These are phyloP conservation scores for Alternaria sp. DNA, from an alignment of 2,329 filamentous ascomycete species.

Conservation along the genomic window DNA sequence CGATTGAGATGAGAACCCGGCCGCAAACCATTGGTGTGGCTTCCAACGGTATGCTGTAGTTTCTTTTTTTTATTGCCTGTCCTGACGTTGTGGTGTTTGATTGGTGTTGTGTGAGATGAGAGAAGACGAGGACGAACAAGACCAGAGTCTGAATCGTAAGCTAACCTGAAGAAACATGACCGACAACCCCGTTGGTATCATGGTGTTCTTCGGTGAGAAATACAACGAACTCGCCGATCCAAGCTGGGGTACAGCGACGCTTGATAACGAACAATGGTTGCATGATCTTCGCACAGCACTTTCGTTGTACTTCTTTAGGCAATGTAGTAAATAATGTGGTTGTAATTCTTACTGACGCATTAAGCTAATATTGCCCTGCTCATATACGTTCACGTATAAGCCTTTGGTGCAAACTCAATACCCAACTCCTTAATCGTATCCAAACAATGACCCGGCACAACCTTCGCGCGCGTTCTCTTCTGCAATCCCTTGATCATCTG, in stretches of 20 bases:
- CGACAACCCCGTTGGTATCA: conserved; percentile 55
- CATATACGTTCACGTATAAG: conserved; percentile 29
- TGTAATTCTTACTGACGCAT: neutral
- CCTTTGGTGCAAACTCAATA: conserved; percentile 37
- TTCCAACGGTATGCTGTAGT: conserved; percentile 42
- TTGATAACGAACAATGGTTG: conserved; percentile 43
- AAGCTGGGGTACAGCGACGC: conserved; percentile 31
- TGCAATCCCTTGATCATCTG: conserved; percentile 43
- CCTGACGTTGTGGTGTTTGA: neutral
- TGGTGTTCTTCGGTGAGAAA: conserved; percentile 58
- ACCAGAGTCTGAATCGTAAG: neutral
- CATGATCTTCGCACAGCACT: conserved; percentile 41
- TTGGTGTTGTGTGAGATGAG: too few relatives aligned
- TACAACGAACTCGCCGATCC: conserved; percentile 53
- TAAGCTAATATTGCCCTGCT: neutral
- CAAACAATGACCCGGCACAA: conserved; percentile 44
- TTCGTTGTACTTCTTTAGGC: conserved; percentile 50
- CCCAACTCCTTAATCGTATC: conserved; percentile 37
- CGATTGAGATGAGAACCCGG: conserved; percentile 54
- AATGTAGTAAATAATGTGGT: neutral
- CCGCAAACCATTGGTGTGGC: conserved; percentile 57
- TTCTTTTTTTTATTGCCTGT: neutral
- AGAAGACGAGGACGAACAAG: too few relatives aligned
- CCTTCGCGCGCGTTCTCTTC: conserved; percentile 39
- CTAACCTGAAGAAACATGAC: neutral